phyloP scores from a whole-genome alignment of 1,284 basidiomycete species.

The Cutaneotrichosporon arboriforme region DNA sequence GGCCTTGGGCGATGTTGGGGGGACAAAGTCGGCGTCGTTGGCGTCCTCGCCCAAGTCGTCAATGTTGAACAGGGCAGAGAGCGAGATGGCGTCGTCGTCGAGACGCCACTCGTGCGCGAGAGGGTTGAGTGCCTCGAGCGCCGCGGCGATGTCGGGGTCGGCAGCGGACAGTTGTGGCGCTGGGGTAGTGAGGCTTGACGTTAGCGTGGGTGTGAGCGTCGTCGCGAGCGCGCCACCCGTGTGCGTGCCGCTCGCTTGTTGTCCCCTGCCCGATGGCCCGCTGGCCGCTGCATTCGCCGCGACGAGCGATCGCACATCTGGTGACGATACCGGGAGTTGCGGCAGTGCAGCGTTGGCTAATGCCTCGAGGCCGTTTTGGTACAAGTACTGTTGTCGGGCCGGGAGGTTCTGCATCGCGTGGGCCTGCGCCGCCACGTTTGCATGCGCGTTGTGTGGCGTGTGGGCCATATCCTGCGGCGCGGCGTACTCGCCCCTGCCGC shows the following conservation, averaged over 20 bases:
- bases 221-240: not conserved
- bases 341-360: constrained; percentile 1
- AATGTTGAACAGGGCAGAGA: constrained; percentile 13
- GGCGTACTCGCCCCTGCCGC: not conserved
- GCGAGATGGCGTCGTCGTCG: constrained; percentile 14
- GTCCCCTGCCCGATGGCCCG: no score
- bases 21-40: constrained; percentile 17
- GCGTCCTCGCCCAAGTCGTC: constrained; percentile 14
- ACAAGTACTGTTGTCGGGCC: not conserved
- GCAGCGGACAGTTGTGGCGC: not conserved
- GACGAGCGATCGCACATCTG: not conserved
- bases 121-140: constrained; percentile 3
- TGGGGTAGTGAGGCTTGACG: not conserved
- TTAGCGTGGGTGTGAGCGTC: not conserved
- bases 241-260: no score
- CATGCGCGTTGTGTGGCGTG: not conserved
- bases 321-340: not conserved
- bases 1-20: constrained; percentile 16
- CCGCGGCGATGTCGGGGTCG: not conserved
- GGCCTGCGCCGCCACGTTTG: not conserved
- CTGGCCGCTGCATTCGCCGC: no score
- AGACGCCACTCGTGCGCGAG: constrained; percentile 2
- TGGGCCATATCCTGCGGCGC: not conserved
- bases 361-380: not conserved
- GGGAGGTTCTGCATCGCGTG: not conserved